Conservation (phyloP, 148 eudicot genomes). For the Camellia japonica region DNA sequence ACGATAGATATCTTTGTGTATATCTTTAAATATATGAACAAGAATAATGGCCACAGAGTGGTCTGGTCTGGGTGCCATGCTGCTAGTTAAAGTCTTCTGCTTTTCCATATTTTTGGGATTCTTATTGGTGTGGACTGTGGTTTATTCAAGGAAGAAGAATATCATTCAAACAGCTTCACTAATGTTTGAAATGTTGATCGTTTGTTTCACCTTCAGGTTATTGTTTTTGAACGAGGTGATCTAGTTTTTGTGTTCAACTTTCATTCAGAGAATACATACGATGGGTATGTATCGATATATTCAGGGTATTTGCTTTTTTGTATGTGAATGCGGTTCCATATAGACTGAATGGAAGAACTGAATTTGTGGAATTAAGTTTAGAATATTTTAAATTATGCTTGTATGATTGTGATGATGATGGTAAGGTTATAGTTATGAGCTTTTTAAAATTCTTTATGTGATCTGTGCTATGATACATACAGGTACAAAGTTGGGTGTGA, state of each 20-base stretch:
- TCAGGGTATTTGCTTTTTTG: background rate
- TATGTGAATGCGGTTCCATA: background rate
- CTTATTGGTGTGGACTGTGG: background rate
- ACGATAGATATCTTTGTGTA: background rate
- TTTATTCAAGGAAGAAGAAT: background rate
- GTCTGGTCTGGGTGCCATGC: constrained; percentile 7
- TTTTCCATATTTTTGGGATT: background rate
- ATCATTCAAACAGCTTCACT: background rate
- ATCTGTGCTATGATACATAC: constrained; percentile 19
- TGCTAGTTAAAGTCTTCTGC: background rate
- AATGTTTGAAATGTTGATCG: background rate
- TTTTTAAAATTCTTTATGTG: background rate
- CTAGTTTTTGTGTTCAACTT: constrained; percentile 95
- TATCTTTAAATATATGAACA: background rate
- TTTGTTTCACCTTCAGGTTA: constrained; percentile 52
- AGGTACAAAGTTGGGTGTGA: constrained; percentile 98
- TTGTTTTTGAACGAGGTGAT: constrained; percentile 94
- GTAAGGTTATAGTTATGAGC: background rate
- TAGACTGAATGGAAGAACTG: background rate
- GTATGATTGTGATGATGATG: background rate
- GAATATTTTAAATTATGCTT: background rate
- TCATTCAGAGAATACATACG: constrained; percentile 82
- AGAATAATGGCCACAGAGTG: background rate
- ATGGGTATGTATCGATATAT: constrained; percentile 52
- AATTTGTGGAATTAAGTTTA: background rate